Evolutionary conservation across 176 grass and related monocot genomes (phyloP), one percentile per base, ranked within the genome.

Genomic region (Juncus effusus): DNA sequence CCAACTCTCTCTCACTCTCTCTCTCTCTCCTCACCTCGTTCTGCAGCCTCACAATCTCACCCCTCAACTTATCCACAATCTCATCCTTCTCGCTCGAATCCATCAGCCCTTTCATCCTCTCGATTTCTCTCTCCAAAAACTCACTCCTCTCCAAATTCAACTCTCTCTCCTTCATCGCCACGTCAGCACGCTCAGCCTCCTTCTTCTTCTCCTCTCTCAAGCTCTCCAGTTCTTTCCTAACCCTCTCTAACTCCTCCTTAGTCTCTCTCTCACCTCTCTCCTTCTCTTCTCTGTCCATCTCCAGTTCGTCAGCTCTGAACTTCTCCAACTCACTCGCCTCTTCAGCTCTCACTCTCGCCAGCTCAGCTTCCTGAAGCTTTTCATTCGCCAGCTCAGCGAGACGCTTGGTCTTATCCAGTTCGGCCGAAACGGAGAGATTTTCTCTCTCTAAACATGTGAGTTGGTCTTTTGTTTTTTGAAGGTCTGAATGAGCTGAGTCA

Each of bases 321-420:
- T 97, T 97, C 83, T 92, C 88, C 4, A 92, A 89, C 83, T 92
- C 88, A 0, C 80, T 86, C 63, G 67, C 85, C 63, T 92, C 88
- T 74, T 97, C 88, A 1, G 94, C 85, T 73, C 80, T 82, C 42
- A 80, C 70, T 83, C 81, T 82, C 52, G 82, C 82, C 72, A 81
- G 81, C 74, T 86, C 66, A 3, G 85, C 88, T 60, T 89, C 88
- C 67, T 89, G 80, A 60, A 97, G 94, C 83, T 97, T 84, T 75
- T 92, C 94, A 35, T 80, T 76, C 1, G 69, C 69, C 76, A 85
- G 80, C 42, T 84, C 78, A 2, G 88, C 77, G 9, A 84, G 68
- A 10, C 71, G 62, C 75, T 92, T 92, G 14, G 88, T 71, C 52
- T 92, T 80, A 7, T 80, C 76, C 61, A 97, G 76, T 58, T 97